Evolutionary conservation across 345 rosid genomes (phyloP), one percentile per base, ranked within the genome.

Genomic region (Clausena lansium): DNA sequence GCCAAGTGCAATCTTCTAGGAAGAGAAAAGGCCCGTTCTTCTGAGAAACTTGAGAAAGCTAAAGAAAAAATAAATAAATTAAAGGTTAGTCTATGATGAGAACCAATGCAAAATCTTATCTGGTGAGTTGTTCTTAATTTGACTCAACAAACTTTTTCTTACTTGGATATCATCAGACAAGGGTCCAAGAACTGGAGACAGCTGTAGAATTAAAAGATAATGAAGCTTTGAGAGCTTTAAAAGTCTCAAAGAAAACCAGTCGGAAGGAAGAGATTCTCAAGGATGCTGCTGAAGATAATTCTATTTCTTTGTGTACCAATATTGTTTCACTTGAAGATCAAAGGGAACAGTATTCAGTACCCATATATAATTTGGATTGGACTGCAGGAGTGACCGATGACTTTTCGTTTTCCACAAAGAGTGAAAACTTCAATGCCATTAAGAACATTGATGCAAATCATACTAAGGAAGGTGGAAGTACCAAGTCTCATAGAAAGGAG

Each of bases 1-100:
- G 92, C 90, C 24, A 94, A 94, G 86, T 94, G 98, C 86, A 92
- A 90, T 82, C 84, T 89, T 82, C 91, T 90, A 45, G 98, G 98
- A 50, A 88, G 97, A 87, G 98, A 92, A 5, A 97, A 94, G 84
- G 91, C 98, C 73, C 89, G 87, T 74, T 85, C 89, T 28, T 81
- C 84, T 52, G 85, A 81, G 80, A 89, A 86, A 82, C 94, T 94
- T 14, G 98, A 88, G 84, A 92, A 91, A 79, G 97, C 94, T 62
- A 84, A 87, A 86, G 87, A 81, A 70, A 94, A 91, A 83, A 89
- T 92, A 39, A 84, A 68, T 71, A 89, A 84, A 82, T 60, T 94
- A 79, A 94, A 92, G 94, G 95, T 90, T 78, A 76, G 78, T 73
- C 25, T 19, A 19, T 45, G 32, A 60, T 68, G 17, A 65, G 47